A percentile compares a stretch with the other conserved stretches of the same genome.
phyloP scores from a whole-genome alignment of 2,329 filamentous ascomycete species.

The Cladosporium sp. region DNA sequence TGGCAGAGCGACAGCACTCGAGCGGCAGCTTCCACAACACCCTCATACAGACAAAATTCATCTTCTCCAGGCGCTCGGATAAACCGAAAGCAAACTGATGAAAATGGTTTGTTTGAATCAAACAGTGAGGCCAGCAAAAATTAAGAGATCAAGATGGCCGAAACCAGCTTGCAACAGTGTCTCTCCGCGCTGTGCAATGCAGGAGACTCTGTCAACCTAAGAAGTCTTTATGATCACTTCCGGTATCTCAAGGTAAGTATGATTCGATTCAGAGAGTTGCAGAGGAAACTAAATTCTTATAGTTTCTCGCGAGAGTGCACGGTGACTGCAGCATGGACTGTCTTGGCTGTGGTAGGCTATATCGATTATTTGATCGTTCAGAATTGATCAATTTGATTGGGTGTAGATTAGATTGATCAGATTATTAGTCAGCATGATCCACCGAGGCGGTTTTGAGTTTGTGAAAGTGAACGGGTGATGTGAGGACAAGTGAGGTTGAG shows the following conservation, averaged over 20 bases:
- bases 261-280: neutral
- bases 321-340: neutral
- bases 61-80: slow-evolving; percentile 8
- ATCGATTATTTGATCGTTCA: neutral
- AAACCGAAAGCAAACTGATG: slow-evolving; percentile 1
- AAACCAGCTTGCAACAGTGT: slow-evolving; percentile 8
- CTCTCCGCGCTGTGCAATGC: slow-evolving; percentile 24
- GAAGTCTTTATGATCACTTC: slow-evolving; percentile 18
- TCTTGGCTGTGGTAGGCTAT: neutral
- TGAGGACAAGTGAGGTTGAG: neutral
- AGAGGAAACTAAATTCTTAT: neutral
- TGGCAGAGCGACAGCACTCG: neutral
- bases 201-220: slow-evolving; percentile 9
- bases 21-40: neutral
- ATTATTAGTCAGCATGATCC: neutral
- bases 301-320: neutral
- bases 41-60: neutral
- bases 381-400: neutral
- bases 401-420: neutral
- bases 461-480: neutral
- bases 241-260: slow-evolving; percentile 17
- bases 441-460: neutral
- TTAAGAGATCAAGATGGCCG: slow-evolving; percentile 7
- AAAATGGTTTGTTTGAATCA: slow-evolving; percentile 1
- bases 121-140: slow-evolving; percentile 6